A percentile compares a stretch with the other conserved stretches of the same genome.
Conservation (phyloP, 2,329 filamentous ascomycete species). For the Penicillium sp. region DNA sequence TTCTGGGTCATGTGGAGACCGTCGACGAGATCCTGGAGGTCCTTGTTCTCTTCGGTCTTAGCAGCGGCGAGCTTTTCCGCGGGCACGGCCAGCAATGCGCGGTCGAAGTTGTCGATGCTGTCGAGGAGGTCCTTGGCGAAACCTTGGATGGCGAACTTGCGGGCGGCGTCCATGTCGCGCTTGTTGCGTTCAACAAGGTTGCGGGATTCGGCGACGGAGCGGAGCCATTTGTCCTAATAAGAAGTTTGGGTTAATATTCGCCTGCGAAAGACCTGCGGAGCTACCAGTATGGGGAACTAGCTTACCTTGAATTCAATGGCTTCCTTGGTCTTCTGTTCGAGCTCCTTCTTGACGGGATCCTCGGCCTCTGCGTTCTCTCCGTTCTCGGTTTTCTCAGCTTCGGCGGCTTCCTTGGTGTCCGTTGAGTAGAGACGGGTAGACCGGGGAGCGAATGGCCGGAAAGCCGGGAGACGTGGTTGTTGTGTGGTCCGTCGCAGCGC, state of each 20-base stretch:
- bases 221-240: slow-evolving; percentile 83
- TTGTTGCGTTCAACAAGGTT: slow-evolving; percentile 94
- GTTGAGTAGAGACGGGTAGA: slow-evolving; percentile 44
- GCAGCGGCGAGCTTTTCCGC: slow-evolving; percentile 63
- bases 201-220: slow-evolving; percentile 92
- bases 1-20: slow-evolving; percentile 93
- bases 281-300: slow-evolving; percentile 5
- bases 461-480: slow-evolving; percentile 23
- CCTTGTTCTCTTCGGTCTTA: slow-evolving; percentile 60
- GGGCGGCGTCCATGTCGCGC: slow-evolving; percentile 82
- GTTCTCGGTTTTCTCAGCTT: slow-evolving; percentile 44
- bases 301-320: slow-evolving; percentile 80
- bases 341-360: slow-evolving; percentile 59
- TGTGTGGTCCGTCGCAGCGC: slow-evolving; percentile 35
- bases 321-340: slow-evolving; percentile 71
- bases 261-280: background rate
- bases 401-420: slow-evolving; percentile 42
- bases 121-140: slow-evolving; percentile 96
- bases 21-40: slow-evolving; percentile 76
- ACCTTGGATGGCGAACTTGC: slow-evolving; percentile 88
- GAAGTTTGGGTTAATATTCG: background rate
- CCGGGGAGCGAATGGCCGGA: slow-evolving; percentile 33
- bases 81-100: slow-evolving; percentile 77
- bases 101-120: slow-evolving; percentile 94
- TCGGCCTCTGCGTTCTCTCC: slow-evolving; percentile 34